These are phyloP conservation scores for Alternaria sp. DNA, from an alignment of 2,329 filamentous ascomycete species.

Conservation along the genomic window DNA sequence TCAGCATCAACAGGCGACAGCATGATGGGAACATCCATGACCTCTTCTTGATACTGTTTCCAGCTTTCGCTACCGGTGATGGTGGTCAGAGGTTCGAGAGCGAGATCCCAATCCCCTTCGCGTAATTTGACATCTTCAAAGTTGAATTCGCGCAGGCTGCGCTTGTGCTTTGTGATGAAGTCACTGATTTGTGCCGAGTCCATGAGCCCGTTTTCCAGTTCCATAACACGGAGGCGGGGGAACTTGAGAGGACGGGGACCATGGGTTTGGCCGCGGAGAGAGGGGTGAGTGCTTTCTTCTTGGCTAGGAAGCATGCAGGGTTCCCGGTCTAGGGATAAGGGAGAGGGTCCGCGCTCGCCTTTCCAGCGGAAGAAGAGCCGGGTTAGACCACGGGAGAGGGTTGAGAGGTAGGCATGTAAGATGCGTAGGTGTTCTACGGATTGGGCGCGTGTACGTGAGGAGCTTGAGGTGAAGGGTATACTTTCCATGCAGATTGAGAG, in stretches of 20 bases:
- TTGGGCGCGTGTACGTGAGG: conserved; percentile 68
- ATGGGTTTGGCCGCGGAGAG: conserved; percentile 42
- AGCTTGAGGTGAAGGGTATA: conserved; percentile 68
- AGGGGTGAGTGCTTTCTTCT: conserved; percentile 38
- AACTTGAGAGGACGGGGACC: conserved; percentile 65
- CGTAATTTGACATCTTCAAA: conserved; percentile 79
- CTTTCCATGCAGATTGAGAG: conserved; percentile 76
- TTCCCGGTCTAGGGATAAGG: conserved; percentile 74
- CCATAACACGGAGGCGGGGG: conserved; percentile 71
- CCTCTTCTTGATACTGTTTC: conserved; percentile 53
- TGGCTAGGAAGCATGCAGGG: conserved; percentile 70
- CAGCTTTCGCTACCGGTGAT: conserved; percentile 53
- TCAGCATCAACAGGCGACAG: conserved; percentile 46
- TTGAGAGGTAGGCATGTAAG: conserved; percentile 80
- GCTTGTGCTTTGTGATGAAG: conserved; percentile 73
- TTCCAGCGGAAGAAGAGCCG: conserved; percentile 82
- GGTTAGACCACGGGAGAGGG: conserved; percentile 71
- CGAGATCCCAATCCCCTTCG: conserved; percentile 81
- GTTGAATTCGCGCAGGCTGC: conserved; percentile 77
- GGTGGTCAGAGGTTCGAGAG: conserved; percentile 73
- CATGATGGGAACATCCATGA: conserved; percentile 54
- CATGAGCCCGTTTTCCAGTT: conserved; percentile 76
- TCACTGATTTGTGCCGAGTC: conserved; percentile 74
- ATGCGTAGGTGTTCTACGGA: conserved; percentile 69
- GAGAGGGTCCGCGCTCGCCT: conserved; percentile 76